These are phyloP conservation scores for Globisporangium orthogonon DNA, from an alignment of 352 stramenopile genomes.

Conservation along the genomic window DNA sequence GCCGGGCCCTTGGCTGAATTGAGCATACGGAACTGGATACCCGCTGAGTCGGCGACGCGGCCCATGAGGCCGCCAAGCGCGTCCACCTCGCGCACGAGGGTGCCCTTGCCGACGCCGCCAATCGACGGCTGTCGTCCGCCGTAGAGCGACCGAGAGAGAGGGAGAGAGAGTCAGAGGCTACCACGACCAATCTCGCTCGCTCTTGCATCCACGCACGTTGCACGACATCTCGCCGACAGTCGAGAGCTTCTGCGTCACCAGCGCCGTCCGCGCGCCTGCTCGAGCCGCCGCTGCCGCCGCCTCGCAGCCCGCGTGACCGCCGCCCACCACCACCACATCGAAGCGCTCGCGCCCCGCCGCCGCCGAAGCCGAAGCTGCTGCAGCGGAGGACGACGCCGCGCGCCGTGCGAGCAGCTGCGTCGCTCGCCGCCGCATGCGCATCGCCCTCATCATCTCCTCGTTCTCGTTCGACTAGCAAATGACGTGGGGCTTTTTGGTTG, in stretches of 20 bases:
- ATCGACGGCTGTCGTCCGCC: conserved; percentile 83
- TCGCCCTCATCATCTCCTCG: neutral
- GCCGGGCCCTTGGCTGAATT: conserved; percentile 93
- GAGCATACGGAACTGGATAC: conserved; percentile 97
- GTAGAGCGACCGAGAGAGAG: conserved; percentile 2
- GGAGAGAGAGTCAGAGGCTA: neutral
- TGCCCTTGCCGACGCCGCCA: conserved; percentile 97
- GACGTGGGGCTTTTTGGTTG: neutral
- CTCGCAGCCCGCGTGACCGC: conserved; percentile 55
- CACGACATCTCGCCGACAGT: conserved; percentile 97
- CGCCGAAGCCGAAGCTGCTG: neutral
- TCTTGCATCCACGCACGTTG: conserved; percentile 73
- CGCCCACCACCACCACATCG: conserved; percentile 57
- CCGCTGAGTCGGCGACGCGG: conserved; percentile 90
- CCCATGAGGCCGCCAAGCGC: conserved; percentile 98
- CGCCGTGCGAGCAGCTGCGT: neutral
- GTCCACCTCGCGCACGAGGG: conserved; percentile 97
- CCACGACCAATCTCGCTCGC: too few relatives aligned
- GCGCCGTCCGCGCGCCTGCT: conserved; percentile 90
- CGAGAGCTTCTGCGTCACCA: conserved; percentile 94
- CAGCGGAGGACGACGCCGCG: neutral
- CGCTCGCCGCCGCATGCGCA: too few relatives aligned
- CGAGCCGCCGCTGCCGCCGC: conserved; percentile 42
- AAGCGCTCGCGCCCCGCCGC: conserved; percentile 9
- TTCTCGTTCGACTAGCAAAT: neutral